phyloP scores from a whole-genome alignment of 139 green algal genomes.

The Pycnococcus provasolii region DNA sequence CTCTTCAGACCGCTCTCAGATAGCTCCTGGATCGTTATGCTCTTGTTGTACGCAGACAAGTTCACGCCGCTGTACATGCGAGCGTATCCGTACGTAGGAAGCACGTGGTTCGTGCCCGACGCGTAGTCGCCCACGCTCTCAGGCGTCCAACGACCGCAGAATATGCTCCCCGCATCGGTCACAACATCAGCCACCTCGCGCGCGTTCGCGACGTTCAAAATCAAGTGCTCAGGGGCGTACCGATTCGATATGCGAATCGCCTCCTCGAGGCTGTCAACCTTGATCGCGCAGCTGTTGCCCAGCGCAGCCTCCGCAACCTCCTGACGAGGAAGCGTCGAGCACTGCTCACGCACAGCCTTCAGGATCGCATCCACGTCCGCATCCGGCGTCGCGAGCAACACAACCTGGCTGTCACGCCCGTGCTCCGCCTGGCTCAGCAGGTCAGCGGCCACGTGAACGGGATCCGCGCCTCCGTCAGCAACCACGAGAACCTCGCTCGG shows the following conservation, averaged over 20 bases:
- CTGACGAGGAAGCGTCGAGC: constrained; percentile 6
- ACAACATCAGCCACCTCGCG: background rate
- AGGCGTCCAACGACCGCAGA: constrained; percentile 85
- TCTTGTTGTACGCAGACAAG: constrained; percentile 90
- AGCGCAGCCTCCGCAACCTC: background rate
- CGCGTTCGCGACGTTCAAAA: constrained; percentile 83
- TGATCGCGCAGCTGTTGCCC: background rate
- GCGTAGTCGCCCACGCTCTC: constrained; percentile 97
- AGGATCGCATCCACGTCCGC: constrained; percentile 68
- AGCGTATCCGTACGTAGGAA: constrained; percentile 95
- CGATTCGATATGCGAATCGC: constrained; percentile 67
- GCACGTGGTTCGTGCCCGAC: constrained; percentile 91
- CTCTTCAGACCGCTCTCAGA: constrained; percentile 54
- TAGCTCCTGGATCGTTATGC: constrained; percentile 93
- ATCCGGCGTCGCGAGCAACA: constrained; percentile 80
- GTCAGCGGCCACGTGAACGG: constrained; percentile 78
- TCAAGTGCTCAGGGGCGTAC: constrained; percentile 97
- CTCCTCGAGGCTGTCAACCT: constrained; percentile 12
- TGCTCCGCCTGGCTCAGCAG: constrained; percentile 96
- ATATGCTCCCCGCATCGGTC: constrained; percentile 48
- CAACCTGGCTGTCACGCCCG: constrained; percentile 80
- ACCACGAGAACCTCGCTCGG: constrained; percentile 81
- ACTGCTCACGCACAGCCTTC: constrained; percentile 67
- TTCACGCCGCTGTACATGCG: constrained; percentile 94
- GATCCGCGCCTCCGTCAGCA: constrained; percentile 65